Evolutionary conservation across 257 asterid genomes (phyloP), one percentile per base, ranked within the genome.

Genomic region (Nicotiana attenuata): DNA sequence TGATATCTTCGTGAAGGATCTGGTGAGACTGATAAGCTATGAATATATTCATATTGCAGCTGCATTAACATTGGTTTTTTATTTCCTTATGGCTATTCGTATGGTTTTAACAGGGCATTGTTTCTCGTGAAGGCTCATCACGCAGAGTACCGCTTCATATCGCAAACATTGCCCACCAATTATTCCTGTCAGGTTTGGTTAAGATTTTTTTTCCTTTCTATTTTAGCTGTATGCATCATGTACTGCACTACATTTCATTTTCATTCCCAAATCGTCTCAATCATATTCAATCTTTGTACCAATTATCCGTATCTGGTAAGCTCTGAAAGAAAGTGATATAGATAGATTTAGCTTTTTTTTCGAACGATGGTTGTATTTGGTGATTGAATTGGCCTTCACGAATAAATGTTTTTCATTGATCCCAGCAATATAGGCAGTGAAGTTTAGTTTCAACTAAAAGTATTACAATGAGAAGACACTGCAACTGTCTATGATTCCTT

Each of bases 1-100:
- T 65, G 92, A 96, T 90, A 96, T 96, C 89, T 96, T 96, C 88
- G 98, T 96, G 88, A 96, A 96, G 90, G 99, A 96, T 91, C 87
- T 96, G 97, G 99, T 96, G 83, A 81, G 94, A 68, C 69, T 82
- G 84, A 67, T 10, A 65, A 59, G 52, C 56, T 45, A 50, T 56
- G 52, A 65, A 59, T 50, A 80, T 31, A 24, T 80, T 65, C 76
- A 65, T 80, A 47, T 29, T 80, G 76, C n/a, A 59, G 66, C 78
- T 64, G 53, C 4, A 10, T 35, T 33, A 38, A 38, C 35, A n/a
- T 38, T 65, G 76, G 45, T 10, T 17, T 71, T 35, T 20, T 24
- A 41, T 69, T 82, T 76, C 9, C 10, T 60, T 45, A 55, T 73
- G 31, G 24, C 68, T 50, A 50, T 69, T 86, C 35, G 22, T 67